Percentiles rank a stretch among this genome's conserved stretches.
Conservation (phyloP, 305 asterid species). For the Euphrasia arctica region DNA sequence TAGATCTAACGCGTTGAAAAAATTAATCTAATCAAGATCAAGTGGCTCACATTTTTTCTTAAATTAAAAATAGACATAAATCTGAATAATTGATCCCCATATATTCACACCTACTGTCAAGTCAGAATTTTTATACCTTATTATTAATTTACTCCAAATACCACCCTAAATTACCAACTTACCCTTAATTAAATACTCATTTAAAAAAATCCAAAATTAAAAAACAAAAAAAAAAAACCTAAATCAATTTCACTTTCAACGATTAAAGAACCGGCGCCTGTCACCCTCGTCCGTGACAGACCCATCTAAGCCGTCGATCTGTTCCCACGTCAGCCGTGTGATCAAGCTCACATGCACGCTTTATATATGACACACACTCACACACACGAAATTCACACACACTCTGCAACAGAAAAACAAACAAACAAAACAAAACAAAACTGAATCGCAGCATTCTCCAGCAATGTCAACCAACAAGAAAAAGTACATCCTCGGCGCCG, state of each 20-base stretch:
- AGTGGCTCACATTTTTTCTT: neutral
- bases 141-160: neutral
- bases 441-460: neutral
- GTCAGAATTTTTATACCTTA: neutral
- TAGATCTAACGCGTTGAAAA: slow-evolving; percentile 6
- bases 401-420: neutral
- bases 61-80: neutral
- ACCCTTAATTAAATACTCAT: no score
- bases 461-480: slow-evolving; percentile 50
- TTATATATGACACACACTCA: slow-evolving; percentile 9
- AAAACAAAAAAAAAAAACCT: neutral
- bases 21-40: neutral
- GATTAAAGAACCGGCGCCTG: slow-evolving; percentile 13
- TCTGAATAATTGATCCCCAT: slow-evolving; percentile 4
- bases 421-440: neutral
- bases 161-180: neutral
- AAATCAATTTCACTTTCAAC: slow-evolving; percentile 13
- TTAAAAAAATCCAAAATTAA: no score
- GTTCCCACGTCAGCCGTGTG: slow-evolving; percentile 1
- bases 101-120: neutral
- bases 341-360: slow-evolving; percentile 9
- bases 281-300: slow-evolving; percentile 16
- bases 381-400: neutral
- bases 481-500: slow-evolving; percentile 42
- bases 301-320: slow-evolving; percentile 6